Conservation (phyloP, 2,329 filamentous ascomycete species). For the Aspergillus amoenus region DNA sequence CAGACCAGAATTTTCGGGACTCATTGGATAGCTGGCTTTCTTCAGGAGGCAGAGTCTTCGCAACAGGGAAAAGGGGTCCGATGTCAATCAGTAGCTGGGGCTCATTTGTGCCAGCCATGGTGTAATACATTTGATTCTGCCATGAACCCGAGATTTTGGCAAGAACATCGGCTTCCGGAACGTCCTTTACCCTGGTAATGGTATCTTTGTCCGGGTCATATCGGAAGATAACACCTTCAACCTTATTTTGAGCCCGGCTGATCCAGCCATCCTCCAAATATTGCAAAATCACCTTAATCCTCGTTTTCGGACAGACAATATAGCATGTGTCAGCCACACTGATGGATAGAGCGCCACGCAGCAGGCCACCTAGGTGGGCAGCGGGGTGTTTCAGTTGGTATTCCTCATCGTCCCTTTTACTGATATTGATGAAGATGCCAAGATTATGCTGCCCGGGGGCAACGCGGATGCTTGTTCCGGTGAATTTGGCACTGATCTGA, state of each 20-base stretch:
- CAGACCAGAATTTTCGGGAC: slow-evolving; percentile 81
- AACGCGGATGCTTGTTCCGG: slow-evolving; percentile 89
- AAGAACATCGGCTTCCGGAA: slow-evolving; percentile 80
- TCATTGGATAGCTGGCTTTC: slow-evolving; percentile 85
- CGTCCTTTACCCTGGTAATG: slow-evolving; percentile 77
- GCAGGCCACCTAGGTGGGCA: slow-evolving; percentile 84
- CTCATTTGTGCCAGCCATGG: slow-evolving; percentile 49
- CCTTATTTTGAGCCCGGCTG: slow-evolving; percentile 83
- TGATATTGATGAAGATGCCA: slow-evolving; percentile 88
- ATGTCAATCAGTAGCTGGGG: slow-evolving; percentile 80
- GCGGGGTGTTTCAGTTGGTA: slow-evolving; percentile 94
- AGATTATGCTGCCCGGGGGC: slow-evolving; percentile 89
- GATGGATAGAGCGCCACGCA: slow-evolving; percentile 84
- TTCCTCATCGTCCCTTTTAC: slow-evolving; percentile 78
- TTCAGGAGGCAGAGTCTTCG: slow-evolving; percentile 75
- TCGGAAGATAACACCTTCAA: slow-evolving; percentile 86
- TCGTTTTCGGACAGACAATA: slow-evolving; percentile 84
- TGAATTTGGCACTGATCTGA: slow-evolving; percentile 96
- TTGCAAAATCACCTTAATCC: slow-evolving; percentile 85
- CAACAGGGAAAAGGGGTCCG: slow-evolving; percentile 72
- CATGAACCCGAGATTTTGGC: slow-evolving; percentile 81
- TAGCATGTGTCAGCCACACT: slow-evolving; percentile 88
- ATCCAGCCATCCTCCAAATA: slow-evolving; percentile 96
- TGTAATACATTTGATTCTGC: slow-evolving; percentile 70
- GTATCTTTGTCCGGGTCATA: slow-evolving; percentile 86